A percentile compares a stretch with the other conserved stretches of the same genome.
Evolutionary conservation across 352 stramenopile genomes (phyloP).

Genomic region (Pythium coloratum): DNA sequence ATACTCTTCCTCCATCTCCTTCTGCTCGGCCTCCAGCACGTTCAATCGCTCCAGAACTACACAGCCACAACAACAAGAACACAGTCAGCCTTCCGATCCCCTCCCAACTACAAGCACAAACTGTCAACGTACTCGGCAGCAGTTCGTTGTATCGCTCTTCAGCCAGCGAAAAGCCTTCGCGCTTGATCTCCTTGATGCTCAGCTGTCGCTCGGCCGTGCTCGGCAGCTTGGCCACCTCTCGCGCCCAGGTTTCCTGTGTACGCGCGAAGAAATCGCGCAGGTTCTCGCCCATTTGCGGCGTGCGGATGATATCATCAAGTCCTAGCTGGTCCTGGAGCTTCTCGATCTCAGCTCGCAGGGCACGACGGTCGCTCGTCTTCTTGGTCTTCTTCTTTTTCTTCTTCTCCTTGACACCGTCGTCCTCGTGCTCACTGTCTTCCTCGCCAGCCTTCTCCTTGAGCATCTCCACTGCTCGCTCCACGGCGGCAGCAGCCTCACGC

Average conservation of each 20-base stretch:
- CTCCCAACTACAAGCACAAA: not conserved
- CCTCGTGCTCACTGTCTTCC: slow-evolving; percentile 22
- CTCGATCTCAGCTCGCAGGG: slow-evolving; percentile 80
- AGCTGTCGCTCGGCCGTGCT: slow-evolving; percentile 72
- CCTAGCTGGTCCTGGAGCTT: slow-evolving; percentile 79
- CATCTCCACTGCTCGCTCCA: slow-evolving; percentile 59
- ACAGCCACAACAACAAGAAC: slow-evolving; percentile 16
- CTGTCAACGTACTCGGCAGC: slow-evolving; percentile 51
- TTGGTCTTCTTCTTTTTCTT: slow-evolving; percentile 64
- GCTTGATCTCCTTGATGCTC: slow-evolving; percentile 87
- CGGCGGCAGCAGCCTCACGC: slow-evolving; percentile 19
- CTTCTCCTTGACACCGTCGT: slow-evolving; percentile 33
- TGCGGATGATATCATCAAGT: slow-evolving; percentile 66
- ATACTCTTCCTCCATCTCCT: slow-evolving; percentile 75
- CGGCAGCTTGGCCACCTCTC: slow-evolving; percentile 52
- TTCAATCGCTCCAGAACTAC: slow-evolving; percentile 79
- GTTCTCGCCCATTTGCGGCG: slow-evolving; percentile 81
- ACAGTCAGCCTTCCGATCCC: slow-evolving; percentile 8
- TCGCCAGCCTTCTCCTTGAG: slow-evolving; percentile 47
- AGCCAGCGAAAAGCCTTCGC: slow-evolving; percentile 73
- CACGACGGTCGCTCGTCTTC: slow-evolving; percentile 63
- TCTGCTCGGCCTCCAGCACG: slow-evolving; percentile 74
- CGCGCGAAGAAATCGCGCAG: slow-evolving; percentile 88
- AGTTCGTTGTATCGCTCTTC: slow-evolving; percentile 82
- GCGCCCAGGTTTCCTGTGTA: slow-evolving; percentile 70